Base-by-base conservation (phyloP, 768 basidiomycete species). In the Erythrobasidium yunnanense region DNA sequence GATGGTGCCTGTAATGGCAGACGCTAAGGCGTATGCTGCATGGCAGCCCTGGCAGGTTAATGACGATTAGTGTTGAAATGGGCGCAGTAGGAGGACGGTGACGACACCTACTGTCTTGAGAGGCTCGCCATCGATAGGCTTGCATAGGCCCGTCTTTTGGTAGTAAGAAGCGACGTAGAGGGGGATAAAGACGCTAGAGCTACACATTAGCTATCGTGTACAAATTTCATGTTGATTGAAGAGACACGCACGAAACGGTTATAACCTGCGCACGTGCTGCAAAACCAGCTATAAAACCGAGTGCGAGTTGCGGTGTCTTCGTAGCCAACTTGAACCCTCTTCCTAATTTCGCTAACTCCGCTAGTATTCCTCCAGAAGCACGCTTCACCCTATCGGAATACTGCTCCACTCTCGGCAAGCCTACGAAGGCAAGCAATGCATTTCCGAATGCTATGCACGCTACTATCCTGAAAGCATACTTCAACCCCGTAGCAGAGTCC, bases 251-350 rank as follows among this genome's bases (percentile, higher is more conserved):
- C 60, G 60, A 49, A 7, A 51, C 47, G 13, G 60, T 7, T n/a
- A 63, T 63, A 7, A 49, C 52, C 33, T 63, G 60, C 8, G 60
- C 60, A 3, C 60, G 46, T 32, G 60, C 60, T 50, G 60, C 60
- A 51, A 63, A 63, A 17, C 60, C 60, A n/a, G 45, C 60, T 23
- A 22, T 29, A 47, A 30, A 63, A 5, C 45, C 60, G 3, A 63
- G 60, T 7, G 49, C 47, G 22, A 63, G 32, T 22, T 49, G 46
- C 8, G 27, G 17, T 46, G 49, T 34, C 25, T n/a, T 35, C 33
- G 20, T 47, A 18, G 47, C 60, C 8, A 63, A 23, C 52, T 23
- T 38, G 33, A 63, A 63, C 4, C 60, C 60, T 34, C 32, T 25
- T 17, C 46, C 18, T 7, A 51, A 30, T 34, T 51, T 46, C 27